These are phyloP conservation scores for Xylaria curta DNA, from an alignment of 495 filamentous ascomycete species.

Conservation along the genomic window DNA sequence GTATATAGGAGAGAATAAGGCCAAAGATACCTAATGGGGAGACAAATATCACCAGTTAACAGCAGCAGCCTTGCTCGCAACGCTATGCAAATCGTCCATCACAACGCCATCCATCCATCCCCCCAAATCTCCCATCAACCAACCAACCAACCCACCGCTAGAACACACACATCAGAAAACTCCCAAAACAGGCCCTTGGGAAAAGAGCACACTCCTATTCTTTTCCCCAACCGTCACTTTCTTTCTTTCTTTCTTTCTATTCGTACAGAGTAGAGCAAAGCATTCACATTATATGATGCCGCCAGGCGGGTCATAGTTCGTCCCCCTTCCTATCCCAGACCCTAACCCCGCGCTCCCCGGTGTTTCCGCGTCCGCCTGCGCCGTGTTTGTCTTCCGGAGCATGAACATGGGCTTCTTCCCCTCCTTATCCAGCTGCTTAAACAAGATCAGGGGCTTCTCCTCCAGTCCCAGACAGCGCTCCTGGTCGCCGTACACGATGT, in stretches of 20 bases:
- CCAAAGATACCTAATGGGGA: constrained; percentile 13
- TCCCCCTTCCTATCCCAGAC: constrained; percentile 39
- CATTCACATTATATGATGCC: constrained; percentile 58
- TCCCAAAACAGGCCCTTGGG: not conserved
- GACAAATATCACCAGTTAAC: constrained; percentile 25
- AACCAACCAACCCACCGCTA: constrained; percentile 18
- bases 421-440: constrained; percentile 96
- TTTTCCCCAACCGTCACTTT: not conserved
- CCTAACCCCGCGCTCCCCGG: constrained; percentile 57
- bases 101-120: constrained; percentile 9
- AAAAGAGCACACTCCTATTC: not conserved
- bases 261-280: not conserved
- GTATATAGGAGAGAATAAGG: constrained; percentile 19
- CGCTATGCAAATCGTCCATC: constrained; percentile 36
- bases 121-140: not conserved
- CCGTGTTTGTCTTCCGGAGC: constrained; percentile 72
- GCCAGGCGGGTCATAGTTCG: constrained; percentile 59
- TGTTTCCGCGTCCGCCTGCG: constrained; percentile 47
- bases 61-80: constrained; percentile 32
- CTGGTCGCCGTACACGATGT: constrained; percentile 97
- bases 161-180: constrained; percentile 18
- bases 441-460: constrained; percentile 91
- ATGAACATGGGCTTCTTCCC: constrained; percentile 99
- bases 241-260: no score
- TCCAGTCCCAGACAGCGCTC: constrained; percentile 91